Evolutionary conservation across 2,329 filamentous ascomycete genomes (phyloP).

Genomic region (Fusarium nelsonii): DNA sequence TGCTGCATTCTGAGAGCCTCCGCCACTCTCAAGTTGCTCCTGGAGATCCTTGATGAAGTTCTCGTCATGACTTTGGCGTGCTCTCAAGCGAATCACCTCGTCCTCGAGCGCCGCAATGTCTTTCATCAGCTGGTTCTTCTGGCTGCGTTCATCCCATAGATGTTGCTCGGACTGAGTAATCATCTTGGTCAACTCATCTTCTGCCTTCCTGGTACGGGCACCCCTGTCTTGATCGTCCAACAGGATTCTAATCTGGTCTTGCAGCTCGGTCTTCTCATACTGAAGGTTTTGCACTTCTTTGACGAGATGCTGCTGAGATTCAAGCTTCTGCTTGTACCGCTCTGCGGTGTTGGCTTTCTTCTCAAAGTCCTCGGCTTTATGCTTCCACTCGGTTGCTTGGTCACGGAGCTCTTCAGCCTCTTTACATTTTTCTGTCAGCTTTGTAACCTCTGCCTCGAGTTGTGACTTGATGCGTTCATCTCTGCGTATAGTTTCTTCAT

Average conservation of each 20-base stretch:
- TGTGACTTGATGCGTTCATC: slow-evolving; percentile 60
- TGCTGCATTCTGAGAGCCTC: slow-evolving; percentile 35
- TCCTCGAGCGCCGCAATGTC: slow-evolving; percentile 60
- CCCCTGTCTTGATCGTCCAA: slow-evolving; percentile 53
- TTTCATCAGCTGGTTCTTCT: slow-evolving; percentile 61
- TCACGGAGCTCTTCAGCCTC: slow-evolving; percentile 67
- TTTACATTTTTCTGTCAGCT: slow-evolving; percentile 60
- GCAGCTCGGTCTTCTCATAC: slow-evolving; percentile 66
- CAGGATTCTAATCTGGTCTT: slow-evolving; percentile 60
- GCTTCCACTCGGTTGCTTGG: slow-evolving; percentile 69
- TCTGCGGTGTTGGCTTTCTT: slow-evolving; percentile 74
- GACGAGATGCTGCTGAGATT: slow-evolving; percentile 66
- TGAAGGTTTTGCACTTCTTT: slow-evolving; percentile 68
- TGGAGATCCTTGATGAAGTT: slow-evolving; percentile 69
- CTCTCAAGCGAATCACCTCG: slow-evolving; percentile 62
- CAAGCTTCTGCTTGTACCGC: slow-evolving; percentile 72
- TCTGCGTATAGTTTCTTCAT: slow-evolving; percentile 67
- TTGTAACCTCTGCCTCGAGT: slow-evolving; percentile 67
- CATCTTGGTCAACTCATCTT: slow-evolving; percentile 57
- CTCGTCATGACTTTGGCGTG: slow-evolving; percentile 64
- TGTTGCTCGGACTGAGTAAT: slow-evolving; percentile 58
- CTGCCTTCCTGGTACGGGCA: slow-evolving; percentile 53
- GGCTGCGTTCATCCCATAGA: slow-evolving; percentile 58
- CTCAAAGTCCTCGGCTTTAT: slow-evolving; percentile 68
- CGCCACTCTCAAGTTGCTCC: slow-evolving; percentile 65